A percentile compares a stretch with the other conserved stretches of the same genome.
Conservation (phyloP, 495 filamentous ascomycete species). For the Hypomontagnella monticulosa region DNA sequence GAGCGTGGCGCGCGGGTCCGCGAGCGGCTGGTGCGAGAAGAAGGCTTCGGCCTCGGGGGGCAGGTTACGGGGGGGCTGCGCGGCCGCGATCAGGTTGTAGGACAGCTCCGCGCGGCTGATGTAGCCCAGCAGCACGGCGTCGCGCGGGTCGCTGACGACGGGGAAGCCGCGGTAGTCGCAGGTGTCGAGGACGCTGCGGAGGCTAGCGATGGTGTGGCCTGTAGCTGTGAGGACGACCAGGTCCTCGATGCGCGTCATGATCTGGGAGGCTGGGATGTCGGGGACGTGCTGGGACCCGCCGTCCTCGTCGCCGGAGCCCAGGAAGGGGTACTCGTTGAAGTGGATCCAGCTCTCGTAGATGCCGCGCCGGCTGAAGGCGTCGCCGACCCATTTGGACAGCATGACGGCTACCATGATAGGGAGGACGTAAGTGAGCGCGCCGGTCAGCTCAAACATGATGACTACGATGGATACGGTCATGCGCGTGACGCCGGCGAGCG, state of each 20-base stretch:
- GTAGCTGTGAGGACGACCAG: conserved; percentile 85
- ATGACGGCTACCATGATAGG: conserved; percentile 99
- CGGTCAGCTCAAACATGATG: conserved; percentile 99
- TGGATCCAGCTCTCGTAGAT: conserved; percentile 99
- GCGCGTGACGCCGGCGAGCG: conserved; percentile 93
- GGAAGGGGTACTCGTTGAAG: conserved; percentile 94
- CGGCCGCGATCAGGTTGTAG: conserved; percentile 74
- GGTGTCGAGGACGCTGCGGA: conserved; percentile 72
- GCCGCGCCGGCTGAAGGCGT: conserved; percentile 91
- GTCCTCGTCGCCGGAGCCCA: conserved; percentile 89
- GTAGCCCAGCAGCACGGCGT: conserved; percentile 85
- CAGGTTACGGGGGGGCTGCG: conserved; percentile 64
- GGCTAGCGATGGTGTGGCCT: conserved; percentile 83
- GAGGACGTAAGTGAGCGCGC: conserved; percentile 93
- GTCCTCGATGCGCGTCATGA: conserved; percentile 95
- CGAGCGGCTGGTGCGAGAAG: conserved; percentile 83
- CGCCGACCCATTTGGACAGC: conserved; percentile 97
- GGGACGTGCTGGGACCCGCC: conserved; percentile 67
- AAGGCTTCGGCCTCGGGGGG: conserved; percentile 79
- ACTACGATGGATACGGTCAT: conserved; percentile 98
- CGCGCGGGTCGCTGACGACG: conserved; percentile 78
- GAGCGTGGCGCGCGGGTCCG: conserved; percentile 79
- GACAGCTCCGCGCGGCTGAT: conserved; percentile 91
- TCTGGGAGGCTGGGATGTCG: conserved; percentile 81
- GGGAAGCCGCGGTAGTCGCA: conserved; percentile 93